Conservation (phyloP, 768 basidiomycete species). For the Leccinum ochraceum region DNA sequence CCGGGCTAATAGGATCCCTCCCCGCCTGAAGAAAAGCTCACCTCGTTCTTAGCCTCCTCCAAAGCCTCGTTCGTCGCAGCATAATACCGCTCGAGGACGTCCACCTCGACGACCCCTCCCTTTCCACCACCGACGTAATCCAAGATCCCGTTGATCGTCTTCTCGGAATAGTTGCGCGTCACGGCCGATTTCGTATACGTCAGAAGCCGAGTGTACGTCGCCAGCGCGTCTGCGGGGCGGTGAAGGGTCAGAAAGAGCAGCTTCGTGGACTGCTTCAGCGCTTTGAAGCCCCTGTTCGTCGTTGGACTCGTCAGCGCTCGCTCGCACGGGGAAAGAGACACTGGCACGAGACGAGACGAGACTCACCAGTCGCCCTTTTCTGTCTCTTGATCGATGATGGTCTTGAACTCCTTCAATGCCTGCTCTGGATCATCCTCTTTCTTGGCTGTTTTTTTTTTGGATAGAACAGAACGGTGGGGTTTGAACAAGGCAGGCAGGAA, state of each 20-base stretch:
- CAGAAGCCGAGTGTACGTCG: slow-evolving; percentile 82
- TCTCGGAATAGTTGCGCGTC: slow-evolving; percentile 95
- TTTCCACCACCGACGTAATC: slow-evolving; percentile 96
- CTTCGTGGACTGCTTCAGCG: slow-evolving; percentile 96
- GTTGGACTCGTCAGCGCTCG: not conserved
- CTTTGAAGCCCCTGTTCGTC: slow-evolving; percentile 79
- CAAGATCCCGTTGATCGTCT: slow-evolving; percentile 96
- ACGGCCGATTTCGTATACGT: slow-evolving; percentile 96
- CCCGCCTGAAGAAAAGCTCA: slow-evolving; percentile 33
- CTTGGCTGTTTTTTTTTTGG: slow-evolving; percentile 55
- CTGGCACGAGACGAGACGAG: not conserved
- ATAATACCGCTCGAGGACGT: slow-evolving; percentile 93
- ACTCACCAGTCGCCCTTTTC: slow-evolving; percentile 92
- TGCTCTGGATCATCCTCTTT: slow-evolving; percentile 94
- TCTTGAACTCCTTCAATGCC: slow-evolving; percentile 85
- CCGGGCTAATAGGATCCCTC: not conserved
- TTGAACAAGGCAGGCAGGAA: not conserved
- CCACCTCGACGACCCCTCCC: slow-evolving; percentile 76
- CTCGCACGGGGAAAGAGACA: not conserved
- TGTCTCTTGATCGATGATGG: slow-evolving; percentile 88
- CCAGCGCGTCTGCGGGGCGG: slow-evolving; percentile 81
- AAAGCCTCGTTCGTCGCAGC: slow-evolving; percentile 88
- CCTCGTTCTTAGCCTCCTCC: slow-evolving; percentile 96
- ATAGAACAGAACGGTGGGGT: not conserved
- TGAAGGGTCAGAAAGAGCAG: slow-evolving; percentile 79